A percentile compares a stretch with the other conserved stretches of the same genome.
phyloP scores from a whole-genome alignment of 1,284 basidiomycete species.

The Trametes sp. region DNA sequence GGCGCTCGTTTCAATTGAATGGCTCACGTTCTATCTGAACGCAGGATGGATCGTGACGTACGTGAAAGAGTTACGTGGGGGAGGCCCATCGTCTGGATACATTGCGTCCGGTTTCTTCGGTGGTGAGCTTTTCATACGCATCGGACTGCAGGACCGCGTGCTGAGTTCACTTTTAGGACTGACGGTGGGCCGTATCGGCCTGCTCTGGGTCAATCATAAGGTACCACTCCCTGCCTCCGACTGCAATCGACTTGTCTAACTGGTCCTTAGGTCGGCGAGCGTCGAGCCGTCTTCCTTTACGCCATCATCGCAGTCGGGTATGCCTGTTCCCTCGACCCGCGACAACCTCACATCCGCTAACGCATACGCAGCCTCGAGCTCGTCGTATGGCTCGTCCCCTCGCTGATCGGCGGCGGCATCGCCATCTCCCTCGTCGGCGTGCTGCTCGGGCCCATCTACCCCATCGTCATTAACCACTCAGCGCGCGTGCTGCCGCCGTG shows the following conservation, averaged over 20 bases:
- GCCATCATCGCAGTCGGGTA: conserved; percentile 45
- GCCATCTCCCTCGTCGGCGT: conserved; percentile 63
- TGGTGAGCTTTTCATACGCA: conserved; percentile 50
- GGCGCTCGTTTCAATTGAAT: neutral
- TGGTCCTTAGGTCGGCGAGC: conserved; percentile 53
- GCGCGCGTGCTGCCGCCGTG: conserved; percentile 56
- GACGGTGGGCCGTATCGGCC: conserved; percentile 51
- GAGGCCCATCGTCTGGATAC: conserved; percentile 57
- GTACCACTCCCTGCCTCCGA: conserved; percentile 34
- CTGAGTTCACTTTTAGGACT: conserved; percentile 46
- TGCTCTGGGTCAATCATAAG: conserved; percentile 59
- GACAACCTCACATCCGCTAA: neutral
- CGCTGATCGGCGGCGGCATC: conserved; percentile 59
- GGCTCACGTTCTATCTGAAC: neutral
- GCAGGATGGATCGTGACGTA: conserved; percentile 63
- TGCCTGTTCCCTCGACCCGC: conserved; percentile 13
- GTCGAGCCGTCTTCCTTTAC: conserved; percentile 50
- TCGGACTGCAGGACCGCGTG: no score
- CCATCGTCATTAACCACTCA: conserved; percentile 60
- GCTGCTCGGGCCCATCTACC: conserved; percentile 59
- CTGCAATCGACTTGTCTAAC: neutral
- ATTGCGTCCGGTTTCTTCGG: conserved; percentile 60
- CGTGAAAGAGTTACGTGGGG: conserved; percentile 51
- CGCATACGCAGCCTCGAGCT: conserved; percentile 53
- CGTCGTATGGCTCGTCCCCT: conserved; percentile 68